Percentiles rank a stretch among this genome's conserved stretches.
Evolutionary conservation across 192 early-diverging fungal species (phyloP).

Genomic region (Blastocladiella britannica): DNA sequence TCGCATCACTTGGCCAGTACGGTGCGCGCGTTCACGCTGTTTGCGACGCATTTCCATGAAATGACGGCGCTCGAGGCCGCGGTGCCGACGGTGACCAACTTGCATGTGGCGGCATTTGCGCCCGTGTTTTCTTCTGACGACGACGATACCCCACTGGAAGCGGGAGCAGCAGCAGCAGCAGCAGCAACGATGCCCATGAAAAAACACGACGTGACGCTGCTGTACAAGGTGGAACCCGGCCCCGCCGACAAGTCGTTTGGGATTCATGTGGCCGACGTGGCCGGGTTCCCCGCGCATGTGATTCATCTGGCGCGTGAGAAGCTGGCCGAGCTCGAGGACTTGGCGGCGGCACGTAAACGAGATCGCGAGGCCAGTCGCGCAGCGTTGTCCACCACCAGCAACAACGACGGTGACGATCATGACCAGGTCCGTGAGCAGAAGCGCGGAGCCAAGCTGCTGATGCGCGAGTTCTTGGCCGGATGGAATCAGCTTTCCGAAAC

Average conservation of each 20-base stretch:
- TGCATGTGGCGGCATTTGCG: conserved; percentile 85
- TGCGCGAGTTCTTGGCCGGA: too few species aligned
- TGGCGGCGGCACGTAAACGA: too few species aligned
- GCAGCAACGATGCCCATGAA: conserved; percentile 9
- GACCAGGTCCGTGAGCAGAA: too few species aligned
- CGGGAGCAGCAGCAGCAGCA: too few species aligned
- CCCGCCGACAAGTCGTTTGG: conserved; percentile 94
- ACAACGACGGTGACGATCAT: too few species aligned
- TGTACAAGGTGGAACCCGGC: conserved; percentile 77
- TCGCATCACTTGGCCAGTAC: conserved; percentile 57
- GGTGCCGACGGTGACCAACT: conserved; percentile 56
- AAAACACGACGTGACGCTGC: conserved; percentile 49
- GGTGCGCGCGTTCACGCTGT: conserved; percentile 53
- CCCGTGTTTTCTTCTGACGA: too few species aligned
- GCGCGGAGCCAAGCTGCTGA: too few species aligned
- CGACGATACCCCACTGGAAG: too few species aligned
- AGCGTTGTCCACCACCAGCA: too few species aligned
- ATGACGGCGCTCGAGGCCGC: conserved; percentile 58
- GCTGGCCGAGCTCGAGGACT: conserved; percentile 69
- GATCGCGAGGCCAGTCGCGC: too few species aligned
- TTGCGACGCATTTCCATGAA: conserved; percentile 98
- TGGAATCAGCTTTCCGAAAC: too few species aligned
- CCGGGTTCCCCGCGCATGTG: conserved; percentile 66
- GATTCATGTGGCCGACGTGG: conserved; percentile 91
- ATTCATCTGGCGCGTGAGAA: conserved; percentile 69